Base-by-base conservation (phyloP, 1,139 yeast species). In the Geotrichum histeridarum region DNA sequence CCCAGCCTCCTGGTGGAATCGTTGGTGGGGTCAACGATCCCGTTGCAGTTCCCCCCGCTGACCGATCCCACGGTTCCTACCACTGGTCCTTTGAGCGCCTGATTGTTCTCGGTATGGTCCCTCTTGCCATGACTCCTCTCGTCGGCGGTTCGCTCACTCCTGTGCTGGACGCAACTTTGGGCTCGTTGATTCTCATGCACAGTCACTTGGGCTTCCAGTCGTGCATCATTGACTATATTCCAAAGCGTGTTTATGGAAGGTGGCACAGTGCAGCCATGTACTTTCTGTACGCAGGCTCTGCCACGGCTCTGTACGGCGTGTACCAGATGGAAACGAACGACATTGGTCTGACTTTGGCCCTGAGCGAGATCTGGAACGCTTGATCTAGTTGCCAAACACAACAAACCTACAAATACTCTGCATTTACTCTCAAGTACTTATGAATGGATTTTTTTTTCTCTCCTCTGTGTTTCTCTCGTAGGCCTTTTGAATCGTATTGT, bases 191-290 rank as follows among this genome's bases (percentile, higher is more conserved):
- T 49, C 73, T 91, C 61, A 76, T 82, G 63, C 97, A 91, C 73
- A 77, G 84, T 56, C 87, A 86, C 70, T 78, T 83, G 55, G 98
- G 97, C 0, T 80, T 91, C 73, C 83, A 83, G 65, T 77, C 95
- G 38, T 88, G 96, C 74, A 89, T 91, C 66, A 81, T 83, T 58
- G 97, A 91, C 71, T 90, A 90, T 72, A 84, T 91, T 59, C 97
- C 96, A 52, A 76, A 77, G 70, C 81, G 96, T 68, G 89, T 84
- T 41, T 91, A 83, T 69, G 95, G 95, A 9, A 66, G 75, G 45
- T 79, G 85, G 78, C 86, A 86, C 72, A 77, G 75, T 55, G 68
- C 76, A 46, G 87, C 93, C 54, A 77, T 81, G 75, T 77, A 78
- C 61, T 70, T 85, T 50, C 77, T 91, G 64, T 80, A 83, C 51